Conservation (phyloP, 352 stramenopile genomes). For the Phytophthora syringae region DNA sequence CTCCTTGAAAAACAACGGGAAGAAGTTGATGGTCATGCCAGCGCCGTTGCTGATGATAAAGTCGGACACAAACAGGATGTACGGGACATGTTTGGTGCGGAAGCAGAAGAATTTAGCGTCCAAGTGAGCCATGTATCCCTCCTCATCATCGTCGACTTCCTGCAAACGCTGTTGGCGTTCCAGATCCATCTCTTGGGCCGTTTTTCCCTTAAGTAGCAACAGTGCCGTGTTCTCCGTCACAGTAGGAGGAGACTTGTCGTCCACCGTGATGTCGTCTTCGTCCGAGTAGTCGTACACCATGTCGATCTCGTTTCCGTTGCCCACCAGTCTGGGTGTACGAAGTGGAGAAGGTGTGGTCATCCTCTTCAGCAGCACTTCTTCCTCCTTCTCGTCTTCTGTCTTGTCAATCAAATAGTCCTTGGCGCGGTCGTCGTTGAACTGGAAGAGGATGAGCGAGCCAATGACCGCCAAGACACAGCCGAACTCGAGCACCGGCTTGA, state of each 20-base stretch:
- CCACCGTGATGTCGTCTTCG: slow-evolving; percentile 45
- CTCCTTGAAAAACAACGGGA: slow-evolving; percentile 85
- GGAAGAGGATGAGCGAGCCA: slow-evolving; percentile 48
- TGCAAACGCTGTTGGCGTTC: slow-evolving; percentile 37
- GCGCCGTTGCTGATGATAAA: slow-evolving; percentile 88
- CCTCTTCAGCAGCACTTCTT: slow-evolving; percentile 28
- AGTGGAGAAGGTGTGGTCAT: slow-evolving; percentile 42
- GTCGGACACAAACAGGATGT: slow-evolving; percentile 73
- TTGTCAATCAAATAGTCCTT: slow-evolving; percentile 47
- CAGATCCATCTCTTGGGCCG: slow-evolving; percentile 30
- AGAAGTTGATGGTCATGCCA: slow-evolving; percentile 88
- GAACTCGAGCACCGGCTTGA: slow-evolving; percentile 67
- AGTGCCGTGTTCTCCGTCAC: slow-evolving; percentile 46
- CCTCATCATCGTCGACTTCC: slow-evolving; percentile 31
- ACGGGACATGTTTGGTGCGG: slow-evolving; percentile 69
- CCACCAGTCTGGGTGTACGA: slow-evolving; percentile 64
- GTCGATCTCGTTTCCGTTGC: slow-evolving; percentile 57
- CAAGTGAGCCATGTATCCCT: slow-evolving; percentile 38
- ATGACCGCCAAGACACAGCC: slow-evolving; percentile 60
- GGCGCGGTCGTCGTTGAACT: slow-evolving; percentile 68
- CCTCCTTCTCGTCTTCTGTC: slow-evolving; percentile 28
- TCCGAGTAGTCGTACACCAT: slow-evolving; percentile 81
- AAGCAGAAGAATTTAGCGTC: slow-evolving; percentile 70
- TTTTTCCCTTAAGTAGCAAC: slow-evolving; percentile 37
- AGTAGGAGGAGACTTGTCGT: slow-evolving; percentile 33